Base-by-base conservation (phyloP, 192 early-diverging fungal genomes). In the Backusella tuberculispora region DNA sequence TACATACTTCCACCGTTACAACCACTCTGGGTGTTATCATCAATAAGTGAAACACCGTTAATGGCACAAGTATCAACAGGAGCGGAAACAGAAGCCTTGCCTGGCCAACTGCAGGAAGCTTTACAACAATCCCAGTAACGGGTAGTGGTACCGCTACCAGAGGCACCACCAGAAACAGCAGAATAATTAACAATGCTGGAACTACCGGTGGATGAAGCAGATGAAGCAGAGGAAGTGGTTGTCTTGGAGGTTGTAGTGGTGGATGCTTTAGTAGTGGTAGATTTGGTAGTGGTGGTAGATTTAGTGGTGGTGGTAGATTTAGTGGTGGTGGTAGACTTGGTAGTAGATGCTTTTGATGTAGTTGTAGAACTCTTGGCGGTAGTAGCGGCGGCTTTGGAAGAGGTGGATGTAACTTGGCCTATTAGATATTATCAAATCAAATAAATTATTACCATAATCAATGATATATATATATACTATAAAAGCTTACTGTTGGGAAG, bases 111-210 rank as follows among this genome's bases (percentile, higher is more conserved):
- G 6, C 76, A 71, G 21, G 69, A 71, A 41, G 76, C 50, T 26
- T 77, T 77, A 60, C 76, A 77, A 19, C 76, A 77, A 56, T 77
- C 76, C 74, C 74, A 76, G 48, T 76, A 76, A 26, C 74, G 74
- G 8, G 67, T 76, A 2, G 68, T 76, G n/a, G 41, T 56, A 47
- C 74, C 67, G 13, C 42, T 76, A 63, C 74, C 74, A 34, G 74
- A 76, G 21, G 29, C 45, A 44, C 67, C 74, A 5, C 68, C 56
- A 45, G 74, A 15, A 14, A 76, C 34, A 34, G 67, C 65, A 46
- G 53, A 26, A 38, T 70, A 47, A 24, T 4, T 38, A 6, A 19
- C 9, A 21, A 5, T 10, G 19, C 50, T 26, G 21, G 73, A n/a
- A n/a, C n/a, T 37, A 34, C 34, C 3, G 2, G 45, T 65, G 4